Evolutionary conservation across 495 filamentous ascomycete genomes (phyloP).

Genomic region (Aspergillus ellipticus): DNA sequence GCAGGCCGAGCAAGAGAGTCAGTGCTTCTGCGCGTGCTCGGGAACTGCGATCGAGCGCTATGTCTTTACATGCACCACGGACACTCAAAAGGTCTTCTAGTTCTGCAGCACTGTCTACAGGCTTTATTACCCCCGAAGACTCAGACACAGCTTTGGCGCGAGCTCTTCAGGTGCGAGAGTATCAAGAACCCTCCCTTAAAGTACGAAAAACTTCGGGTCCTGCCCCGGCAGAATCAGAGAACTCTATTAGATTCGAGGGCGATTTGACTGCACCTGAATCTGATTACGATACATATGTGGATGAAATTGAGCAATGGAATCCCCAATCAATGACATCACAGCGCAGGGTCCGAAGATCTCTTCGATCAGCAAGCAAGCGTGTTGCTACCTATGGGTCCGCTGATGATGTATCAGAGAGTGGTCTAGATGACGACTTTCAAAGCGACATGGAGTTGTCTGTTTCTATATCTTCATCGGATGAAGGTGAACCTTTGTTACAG

Average conservation of each 20-base stretch:
- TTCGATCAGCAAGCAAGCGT: constrained; percentile 4
- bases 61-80: constrained; percentile 27
- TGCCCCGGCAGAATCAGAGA: constrained; percentile 3
- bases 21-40: constrained; percentile 39
- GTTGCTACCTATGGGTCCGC: constrained; percentile 7
- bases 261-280: constrained; percentile 21
- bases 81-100: constrained; percentile 37
- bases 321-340: neutral
- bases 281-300: constrained; percentile 15
- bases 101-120: constrained; percentile 15
- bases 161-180: constrained; percentile 61
- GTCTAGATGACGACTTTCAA: constrained; percentile 8
- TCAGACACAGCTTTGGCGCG: constrained; percentile 56
- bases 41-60: constrained; percentile 37
- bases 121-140: constrained; percentile 34
- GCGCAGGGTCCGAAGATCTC: constrained; percentile 16
- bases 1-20: constrained; percentile 26
- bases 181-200: constrained; percentile 32
- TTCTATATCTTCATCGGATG: constrained; percentile 12
- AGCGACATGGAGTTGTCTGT: constrained; percentile 3
- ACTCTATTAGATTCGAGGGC: constrained; percentile 11
- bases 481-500: constrained; percentile 4
- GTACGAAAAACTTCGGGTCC: constrained; percentile 21
- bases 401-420: constrained; percentile 8
- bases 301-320: constrained; percentile 9